Conservation (phyloP, 2,329 filamentous ascomycete genomes). For the Colletotrichum simmondsii region DNA sequence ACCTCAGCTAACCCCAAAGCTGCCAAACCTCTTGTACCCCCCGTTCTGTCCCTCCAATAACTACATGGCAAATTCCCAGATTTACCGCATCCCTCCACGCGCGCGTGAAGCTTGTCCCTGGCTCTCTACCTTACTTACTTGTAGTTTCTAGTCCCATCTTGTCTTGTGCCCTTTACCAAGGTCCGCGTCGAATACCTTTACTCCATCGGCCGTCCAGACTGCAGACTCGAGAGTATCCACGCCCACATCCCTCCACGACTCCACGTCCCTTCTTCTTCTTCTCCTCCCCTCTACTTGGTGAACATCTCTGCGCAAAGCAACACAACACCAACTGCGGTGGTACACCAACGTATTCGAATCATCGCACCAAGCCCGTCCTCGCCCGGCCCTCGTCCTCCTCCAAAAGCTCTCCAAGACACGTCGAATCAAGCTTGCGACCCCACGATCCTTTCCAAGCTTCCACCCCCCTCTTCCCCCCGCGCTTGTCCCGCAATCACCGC, state of each 20-base stretch:
- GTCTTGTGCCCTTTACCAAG: conserved; percentile 23
- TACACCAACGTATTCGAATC: neutral
- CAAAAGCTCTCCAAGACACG: neutral
- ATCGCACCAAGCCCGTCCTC: neutral
- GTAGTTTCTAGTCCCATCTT: neutral
- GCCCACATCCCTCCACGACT: neutral
- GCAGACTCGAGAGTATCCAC: neutral
- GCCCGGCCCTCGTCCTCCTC: neutral
- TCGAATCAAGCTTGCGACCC: conserved; percentile 6
- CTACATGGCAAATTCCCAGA: conserved; percentile 25
- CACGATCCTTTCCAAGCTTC: conserved; percentile 10
- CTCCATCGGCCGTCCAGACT: neutral
- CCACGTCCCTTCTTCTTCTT: neutral
- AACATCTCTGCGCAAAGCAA: conserved; percentile 10
- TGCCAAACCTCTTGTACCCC: neutral
- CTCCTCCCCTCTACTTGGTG: neutral
- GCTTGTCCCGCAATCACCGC: conserved; percentile 16
- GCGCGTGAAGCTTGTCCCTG: conserved; percentile 30
- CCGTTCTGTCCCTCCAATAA: conserved; percentile 1
- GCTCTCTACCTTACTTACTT: neutral
- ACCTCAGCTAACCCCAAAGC: neutral
- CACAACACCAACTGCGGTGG: conserved; percentile 3
- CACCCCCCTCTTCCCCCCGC: conserved; percentile 9
- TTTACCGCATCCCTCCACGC: neutral
- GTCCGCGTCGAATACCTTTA: neutral